Conservation (phyloP, 1,139 yeast genomes). For the Lodderomyces margitis region DNA sequence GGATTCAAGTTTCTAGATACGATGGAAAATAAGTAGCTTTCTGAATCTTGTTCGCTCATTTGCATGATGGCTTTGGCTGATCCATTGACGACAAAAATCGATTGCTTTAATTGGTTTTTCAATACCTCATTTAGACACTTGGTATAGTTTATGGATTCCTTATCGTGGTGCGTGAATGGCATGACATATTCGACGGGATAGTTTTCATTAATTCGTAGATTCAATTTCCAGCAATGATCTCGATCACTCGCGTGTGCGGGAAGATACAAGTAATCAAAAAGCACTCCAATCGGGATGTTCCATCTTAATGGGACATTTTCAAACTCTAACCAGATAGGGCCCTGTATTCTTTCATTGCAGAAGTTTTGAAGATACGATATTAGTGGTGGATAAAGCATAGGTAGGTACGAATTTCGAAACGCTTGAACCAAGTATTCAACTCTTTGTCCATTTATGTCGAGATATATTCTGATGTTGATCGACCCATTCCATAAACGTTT, state of each 20-base stretch:
- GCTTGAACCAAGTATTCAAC: conserved; percentile 25
- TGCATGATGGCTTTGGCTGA: conserved; percentile 74
- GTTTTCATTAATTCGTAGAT: conserved; percentile 28
- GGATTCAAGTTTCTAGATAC: conserved; percentile 28
- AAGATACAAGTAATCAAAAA: conserved; percentile 52
- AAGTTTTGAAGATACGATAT: conserved; percentile 41
- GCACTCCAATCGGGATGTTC: conserved; percentile 76
- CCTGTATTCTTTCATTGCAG: conserved; percentile 17
- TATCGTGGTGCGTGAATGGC: conserved; percentile 32
- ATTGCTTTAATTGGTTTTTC: conserved; percentile 78
- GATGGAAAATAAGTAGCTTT: conserved; percentile 55
- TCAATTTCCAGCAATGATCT: conserved; percentile 46
- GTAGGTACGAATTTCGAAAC: conserved; percentile 57
- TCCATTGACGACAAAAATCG: conserved; percentile 71
- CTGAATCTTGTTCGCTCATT: conserved; percentile 60
- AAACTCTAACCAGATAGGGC: conserved; percentile 60
- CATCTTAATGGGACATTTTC: conserved; percentile 67
- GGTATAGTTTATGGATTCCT: conserved; percentile 22
- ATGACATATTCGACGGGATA: conserved; percentile 57
- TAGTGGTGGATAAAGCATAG: conserved; percentile 43
- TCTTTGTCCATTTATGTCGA: conserved; percentile 10
- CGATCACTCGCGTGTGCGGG: conserved; percentile 12
- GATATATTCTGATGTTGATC: conserved; percentile 42
- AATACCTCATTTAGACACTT: conserved; percentile 49
- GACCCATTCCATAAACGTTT: conserved; percentile 55